Base-by-base conservation (phyloP, 2,329 filamentous ascomycete species). In the Cylindrodendrum hubeiense region DNA sequence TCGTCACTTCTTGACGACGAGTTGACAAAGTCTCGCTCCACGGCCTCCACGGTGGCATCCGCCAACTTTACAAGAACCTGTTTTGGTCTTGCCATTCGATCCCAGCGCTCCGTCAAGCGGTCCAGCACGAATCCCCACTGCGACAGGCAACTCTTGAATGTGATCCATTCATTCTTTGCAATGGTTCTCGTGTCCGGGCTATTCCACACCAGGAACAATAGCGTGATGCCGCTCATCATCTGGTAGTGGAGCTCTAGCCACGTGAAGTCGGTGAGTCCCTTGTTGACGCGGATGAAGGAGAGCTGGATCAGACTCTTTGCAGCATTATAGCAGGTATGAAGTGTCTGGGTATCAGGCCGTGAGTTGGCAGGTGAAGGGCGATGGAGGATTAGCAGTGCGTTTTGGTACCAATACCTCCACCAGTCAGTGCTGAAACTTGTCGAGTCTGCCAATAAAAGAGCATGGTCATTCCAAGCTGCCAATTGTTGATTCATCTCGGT, bases 161-260 rank as follows among this genome's bases (percentile, higher is more conserved):
- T 55, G 1, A 68, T 67, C 71, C 71, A 73, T 4, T 67, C 65
- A 5, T 55, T 67, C 53, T 65, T 67, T 4, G 66, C 66, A 5
- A 21, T 47, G 4, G 51, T 41, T 19, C 63, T 47, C 8, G 60
- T 43, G 6, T 65, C 62, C 3, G 62, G 53, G 28, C 55, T 67
- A 30, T 57, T 66, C 52, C 64, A 54, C 0, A 72, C 68, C 22
- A 73, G 37, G 30, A 73, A 73, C 0, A 73, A 53, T 30, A 73
- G 46, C 2, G 70, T 73, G 39, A 73, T 71, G 17, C 71, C 71
- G 54, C 70, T 68, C 67, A 73, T 70, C 8, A 72, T 58, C 33
- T 73, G 71, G 57, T 70, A 68, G 56, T 73, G 71, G 2, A 73
- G 59, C 24, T 72, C 70, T 8, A 72, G 63, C 71, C 70, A 73